Percentiles rank a stretch among this genome's conserved stretches.
phyloP scores from a whole-genome alignment of 768 basidiomycete species.

The Leccinum disarticulatum region DNA sequence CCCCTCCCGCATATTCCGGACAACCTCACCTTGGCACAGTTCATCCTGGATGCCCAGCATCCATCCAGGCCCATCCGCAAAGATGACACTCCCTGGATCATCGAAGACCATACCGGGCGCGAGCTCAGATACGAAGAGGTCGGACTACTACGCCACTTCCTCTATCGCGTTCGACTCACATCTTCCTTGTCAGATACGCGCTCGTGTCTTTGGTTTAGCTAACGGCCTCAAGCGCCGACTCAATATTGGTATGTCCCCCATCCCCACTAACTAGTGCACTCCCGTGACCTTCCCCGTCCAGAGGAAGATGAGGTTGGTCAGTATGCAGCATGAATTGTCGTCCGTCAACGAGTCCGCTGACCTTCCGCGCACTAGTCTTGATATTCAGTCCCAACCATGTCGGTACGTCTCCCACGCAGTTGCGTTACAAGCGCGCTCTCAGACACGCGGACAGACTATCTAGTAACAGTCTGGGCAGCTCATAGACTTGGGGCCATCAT shows the following conservation, averaged over 20 bases:
- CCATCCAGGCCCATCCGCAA: constrained; percentile 29
- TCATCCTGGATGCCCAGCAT: constrained; percentile 37
- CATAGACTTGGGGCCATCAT: constrained; percentile 58
- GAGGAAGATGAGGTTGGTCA: constrained; percentile 41
- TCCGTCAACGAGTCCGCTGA: constrained; percentile 4
- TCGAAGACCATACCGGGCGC: constrained; percentile 42
- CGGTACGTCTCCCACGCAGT: constrained; percentile 37
- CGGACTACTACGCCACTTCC: not conserved
- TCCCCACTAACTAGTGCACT: not conserved
- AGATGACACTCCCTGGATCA: constrained; percentile 36
- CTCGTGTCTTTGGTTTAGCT: constrained; percentile 38
- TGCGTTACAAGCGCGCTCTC: not conserved
- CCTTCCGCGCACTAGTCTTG: constrained; percentile 44
- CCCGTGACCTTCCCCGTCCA: constrained; percentile 13
- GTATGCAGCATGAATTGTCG: constrained; percentile 5
- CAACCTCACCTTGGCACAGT: constrained; percentile 38
- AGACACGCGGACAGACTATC: constrained; percentile 42
- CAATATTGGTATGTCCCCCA: constrained; percentile 31
- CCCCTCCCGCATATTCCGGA: constrained; percentile 37
- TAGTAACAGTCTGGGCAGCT: constrained; percentile 54
- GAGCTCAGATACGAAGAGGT: constrained; percentile 39
- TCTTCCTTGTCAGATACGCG: constrained; percentile 29
- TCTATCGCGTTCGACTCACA: not conserved
- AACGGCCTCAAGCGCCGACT: constrained; percentile 37
- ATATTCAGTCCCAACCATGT: constrained; percentile 68